A percentile compares a stretch with the other conserved stretches of the same genome.
Evolutionary conservation across 805 yeast species (phyloP).

Genomic region (Ogataea haglerorum): DNA sequence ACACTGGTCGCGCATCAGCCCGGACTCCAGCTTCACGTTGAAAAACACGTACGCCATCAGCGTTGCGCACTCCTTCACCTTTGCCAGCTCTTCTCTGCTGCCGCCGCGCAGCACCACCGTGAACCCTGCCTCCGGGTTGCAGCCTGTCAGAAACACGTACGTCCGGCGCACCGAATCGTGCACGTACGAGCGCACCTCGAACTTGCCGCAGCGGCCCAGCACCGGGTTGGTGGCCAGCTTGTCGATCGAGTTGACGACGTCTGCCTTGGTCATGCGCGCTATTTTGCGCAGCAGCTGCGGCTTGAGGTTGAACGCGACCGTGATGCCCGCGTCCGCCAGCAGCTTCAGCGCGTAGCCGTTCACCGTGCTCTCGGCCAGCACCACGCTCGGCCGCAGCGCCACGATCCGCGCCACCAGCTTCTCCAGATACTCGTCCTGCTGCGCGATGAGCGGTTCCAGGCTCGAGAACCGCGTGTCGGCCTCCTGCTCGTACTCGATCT

Average conservation of each 20-base stretch:
- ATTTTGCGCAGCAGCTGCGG: slow-evolving; percentile 77
- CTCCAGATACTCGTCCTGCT: slow-evolving; percentile 79
- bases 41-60: slow-evolving; percentile 76
- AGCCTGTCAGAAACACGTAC: slow-evolving; percentile 76
- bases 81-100: slow-evolving; percentile 53
- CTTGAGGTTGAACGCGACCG: slow-evolving; percentile 79
- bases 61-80: slow-evolving; percentile 74
- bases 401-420: slow-evolving; percentile 77
- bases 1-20: slow-evolving; percentile 67
- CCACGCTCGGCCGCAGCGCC: slow-evolving; percentile 72
- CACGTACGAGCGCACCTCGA: slow-evolving; percentile 68
- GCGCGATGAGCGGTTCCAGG: slow-evolving; percentile 78
- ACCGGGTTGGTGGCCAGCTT: slow-evolving; percentile 68
- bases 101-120: slow-evolving; percentile 87
- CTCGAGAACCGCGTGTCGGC: slow-evolving; percentile 52
- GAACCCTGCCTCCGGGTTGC: slow-evolving; percentile 69
- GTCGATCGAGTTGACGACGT: slow-evolving; percentile 81
- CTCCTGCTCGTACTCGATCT: slow-evolving; percentile 77
- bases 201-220: slow-evolving; percentile 70
- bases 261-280: slow-evolving; percentile 77
- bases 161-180: slow-evolving; percentile 59
- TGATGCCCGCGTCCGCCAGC: slow-evolving; percentile 69
- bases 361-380: slow-evolving; percentile 74
- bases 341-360: slow-evolving; percentile 77
- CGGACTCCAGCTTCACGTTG: slow-evolving; percentile 76